Evolutionary conservation across 345 rosid genomes (phyloP), one percentile per base, ranked within the genome.

Genomic region (Rhodomyrtus tomentosa): DNA sequence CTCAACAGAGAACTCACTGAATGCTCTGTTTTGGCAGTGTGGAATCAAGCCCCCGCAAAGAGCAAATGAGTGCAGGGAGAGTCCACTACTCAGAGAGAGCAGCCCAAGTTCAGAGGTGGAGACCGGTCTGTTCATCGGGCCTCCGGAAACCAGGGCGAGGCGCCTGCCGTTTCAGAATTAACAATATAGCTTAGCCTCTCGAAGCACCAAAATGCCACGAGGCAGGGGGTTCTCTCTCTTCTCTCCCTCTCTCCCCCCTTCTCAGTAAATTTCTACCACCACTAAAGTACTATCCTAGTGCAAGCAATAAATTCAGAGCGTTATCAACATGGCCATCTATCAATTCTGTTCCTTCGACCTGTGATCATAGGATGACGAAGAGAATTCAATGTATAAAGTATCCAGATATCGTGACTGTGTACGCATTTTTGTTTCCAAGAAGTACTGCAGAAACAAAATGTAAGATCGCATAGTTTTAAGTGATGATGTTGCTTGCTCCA

Each of bases 81-180:
- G 83, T 58, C 16, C 40, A 68, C 24, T 82, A 2, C 80, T 73
- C 13, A 90, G 90, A 12, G 96, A 92, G 72, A 87, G 92, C 42
- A 91, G 88, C 83, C 91, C 95, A 36, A 86, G 87, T 84, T 95
- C 95, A 29, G 98, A 92, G 21, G 98, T 96, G 88, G 99, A 94
- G 89, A 96, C 99, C 1, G 96, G 93, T 72, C 72, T 96, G 89
- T 93, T 95, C 92, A 96, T 95, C 20, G 99, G 99, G 45, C 93
- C 82, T 38, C 98, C 98, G n/a, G 92, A 90, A 88, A 90, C 91
- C 83, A 90, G 92, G 87, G 29, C 86, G 29, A 88, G 85, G 83
- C 89, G 87, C 52, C 50, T 5, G 36, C 81, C 72, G 0, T 53
- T 73, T 54, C 72, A 38, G 80, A 73, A 27, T 84, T 52, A 81